Evolutionary conservation across 1,284 basidiomycete species (phyloP), one percentile per base, ranked within the genome.

Genomic region (Cryptococcus deneoformans): DNA sequence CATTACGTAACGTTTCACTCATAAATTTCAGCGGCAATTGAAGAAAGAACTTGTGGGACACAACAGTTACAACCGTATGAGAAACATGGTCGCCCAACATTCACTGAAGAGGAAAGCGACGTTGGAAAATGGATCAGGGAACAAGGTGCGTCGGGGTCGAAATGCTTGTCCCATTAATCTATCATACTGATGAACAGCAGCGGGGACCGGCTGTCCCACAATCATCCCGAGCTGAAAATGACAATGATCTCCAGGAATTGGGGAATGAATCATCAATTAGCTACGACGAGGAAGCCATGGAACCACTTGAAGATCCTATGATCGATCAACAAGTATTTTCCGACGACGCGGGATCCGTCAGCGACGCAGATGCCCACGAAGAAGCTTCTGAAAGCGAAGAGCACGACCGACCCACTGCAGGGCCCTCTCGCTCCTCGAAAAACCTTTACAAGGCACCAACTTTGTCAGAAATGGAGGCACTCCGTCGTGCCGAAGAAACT

Each of bases 381-480:
- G 57, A 67, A 46, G 61, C 63, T 6, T 58, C 68, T n/a, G 63
- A 67, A 29, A 65, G 56, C 24, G 52, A 66, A 3, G 63, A 60
- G 24, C 71, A 64, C 6, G 71, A 64, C 10, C 76, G 70, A 7
- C 69, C 46, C 62, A 35, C 63, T 61, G 67, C 67, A n/a, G 67
- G 67, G 1, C 65, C 62, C 9, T 64, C 59, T 16, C 72, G 71
- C 5, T 42, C 38, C 37, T 80, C 53, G 46, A 47, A 51, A 40
- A 63, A 67, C 6, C 71, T 80, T 16, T 82, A 81, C 69, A 74
- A 79, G 40, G 73, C 81, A 1, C 80, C 81, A 0, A 82, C 82
- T 0, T 70, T 77, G 20, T 76, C 87, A 59, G 91, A 95, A 73
- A 81, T 95, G 49, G 83, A 87, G 58, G 79, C 79, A 6, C 62